A percentile compares a stretch with the other conserved stretches of the same genome.
Evolutionary conservation across 192 early-diverging fungal species (phyloP).

Genomic region (Umbelopsis sp.): DNA sequence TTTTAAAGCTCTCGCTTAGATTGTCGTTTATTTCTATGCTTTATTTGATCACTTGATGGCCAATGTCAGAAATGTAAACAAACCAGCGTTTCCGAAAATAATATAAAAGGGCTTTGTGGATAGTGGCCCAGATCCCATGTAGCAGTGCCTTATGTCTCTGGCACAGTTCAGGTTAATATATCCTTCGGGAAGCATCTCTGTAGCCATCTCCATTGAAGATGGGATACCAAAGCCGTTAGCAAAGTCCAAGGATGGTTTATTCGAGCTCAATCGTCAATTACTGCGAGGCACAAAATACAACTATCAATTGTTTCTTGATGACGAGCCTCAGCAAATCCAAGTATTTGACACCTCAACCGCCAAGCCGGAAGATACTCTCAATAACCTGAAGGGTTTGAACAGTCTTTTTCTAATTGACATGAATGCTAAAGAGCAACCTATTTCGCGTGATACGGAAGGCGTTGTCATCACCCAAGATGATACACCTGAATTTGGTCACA

Average conservation of each 20-base stretch:
- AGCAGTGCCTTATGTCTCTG: background rate
- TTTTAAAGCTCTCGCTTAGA: background rate
- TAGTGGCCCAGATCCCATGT: background rate
- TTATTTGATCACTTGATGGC: constrained; percentile 13
- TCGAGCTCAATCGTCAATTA: background rate
- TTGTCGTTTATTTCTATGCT: no score
- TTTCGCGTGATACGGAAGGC: background rate
- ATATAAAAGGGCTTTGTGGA: background rate
- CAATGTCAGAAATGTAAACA: constrained; percentile 3
- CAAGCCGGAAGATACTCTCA: background rate
- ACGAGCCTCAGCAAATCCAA: background rate
- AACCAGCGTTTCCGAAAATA: background rate
- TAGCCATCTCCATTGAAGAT: constrained; percentile 9
- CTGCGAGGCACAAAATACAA: background rate
- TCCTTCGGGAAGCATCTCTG: background rate
- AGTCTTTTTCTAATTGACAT: background rate
- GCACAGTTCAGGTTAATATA: background rate
- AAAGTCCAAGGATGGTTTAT: background rate
- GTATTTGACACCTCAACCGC: background rate
- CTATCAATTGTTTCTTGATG: background rate
- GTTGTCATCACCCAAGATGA: background rate
- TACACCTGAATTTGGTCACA: background rate
- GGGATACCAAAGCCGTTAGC: background rate
- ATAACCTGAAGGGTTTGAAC: background rate
- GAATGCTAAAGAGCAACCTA: background rate